phyloP scores from a whole-genome alignment of 139 green algal genomes.

The Haematococcus lacustris region DNA sequence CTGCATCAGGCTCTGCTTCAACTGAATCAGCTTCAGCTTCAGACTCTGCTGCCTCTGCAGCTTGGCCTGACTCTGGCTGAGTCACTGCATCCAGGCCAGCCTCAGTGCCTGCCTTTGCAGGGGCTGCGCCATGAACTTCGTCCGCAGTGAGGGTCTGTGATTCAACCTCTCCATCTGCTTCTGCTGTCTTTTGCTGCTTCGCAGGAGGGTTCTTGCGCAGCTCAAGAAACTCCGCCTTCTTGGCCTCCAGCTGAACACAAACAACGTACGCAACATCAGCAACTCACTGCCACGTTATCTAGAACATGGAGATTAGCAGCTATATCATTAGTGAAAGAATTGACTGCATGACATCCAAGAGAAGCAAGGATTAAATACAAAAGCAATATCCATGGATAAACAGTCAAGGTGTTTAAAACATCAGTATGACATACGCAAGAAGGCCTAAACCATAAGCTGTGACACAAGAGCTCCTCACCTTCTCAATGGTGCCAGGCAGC shows the following conservation, averaged over 20 bases:
- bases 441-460: neutral
- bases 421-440: neutral
- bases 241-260: slow-evolving; percentile 16
- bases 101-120: slow-evolving; percentile 26
- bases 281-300: neutral
- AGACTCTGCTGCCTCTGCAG: too few species aligned
- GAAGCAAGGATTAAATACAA: neutral
- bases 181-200: too few species aligned
- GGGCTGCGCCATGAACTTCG: too few species aligned
- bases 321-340: neutral
- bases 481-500: slow-evolving; percentile 31
- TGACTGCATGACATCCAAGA: neutral
- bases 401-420: neutral
- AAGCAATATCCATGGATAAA: neutral
- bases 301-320: neutral
- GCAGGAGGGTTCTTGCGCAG: slow-evolving; percentile 27
- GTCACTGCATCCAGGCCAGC: slow-evolving; percentile 15
- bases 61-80: neutral
- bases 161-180: slow-evolving; percentile 5
- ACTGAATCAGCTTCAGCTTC: too few species aligned
- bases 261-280: neutral
- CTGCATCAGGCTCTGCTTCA: too few species aligned
- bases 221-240: slow-evolving; percentile 25
- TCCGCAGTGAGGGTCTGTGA: neutral
- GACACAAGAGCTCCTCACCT: slow-evolving; percentile 2